These are phyloP conservation scores for Sherardia arvensis DNA, from an alignment of 257 asterid genomes.

Conservation along the genomic window DNA sequence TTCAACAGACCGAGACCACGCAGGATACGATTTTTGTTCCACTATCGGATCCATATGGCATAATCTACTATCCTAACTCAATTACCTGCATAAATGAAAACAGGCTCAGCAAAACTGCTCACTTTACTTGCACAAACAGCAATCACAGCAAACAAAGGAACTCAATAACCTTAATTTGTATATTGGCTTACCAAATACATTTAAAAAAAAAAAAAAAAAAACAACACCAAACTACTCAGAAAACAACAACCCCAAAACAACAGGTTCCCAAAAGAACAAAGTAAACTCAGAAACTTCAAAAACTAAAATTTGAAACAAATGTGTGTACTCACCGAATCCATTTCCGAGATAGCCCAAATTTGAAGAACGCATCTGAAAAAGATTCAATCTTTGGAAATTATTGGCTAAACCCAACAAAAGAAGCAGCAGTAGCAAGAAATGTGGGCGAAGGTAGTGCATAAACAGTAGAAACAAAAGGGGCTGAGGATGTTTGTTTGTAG, in stretches of 20 bases:
- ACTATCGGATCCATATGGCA: constrained; percentile 2
- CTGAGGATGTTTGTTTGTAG: neutral
- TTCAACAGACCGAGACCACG: constrained; percentile 4
- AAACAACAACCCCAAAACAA: too few relatives aligned
- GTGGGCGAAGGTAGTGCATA: neutral
- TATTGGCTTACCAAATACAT: neutral
- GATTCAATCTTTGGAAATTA: neutral
- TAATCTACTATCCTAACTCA: constrained; percentile 10
- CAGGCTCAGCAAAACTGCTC: constrained; percentile 6
- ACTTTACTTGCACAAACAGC: constrained; percentile 21
- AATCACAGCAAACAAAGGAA: neutral
- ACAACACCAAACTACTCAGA: neutral
- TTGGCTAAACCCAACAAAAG: neutral
- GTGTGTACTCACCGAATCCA: neutral
- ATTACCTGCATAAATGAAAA: constrained; percentile 7
- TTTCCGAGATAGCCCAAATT: neutral
- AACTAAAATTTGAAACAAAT: too few relatives aligned
- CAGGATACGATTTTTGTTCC: neutral
- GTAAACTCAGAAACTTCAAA: too few relatives aligned
- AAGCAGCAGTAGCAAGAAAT: neutral
- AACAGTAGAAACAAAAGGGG: neutral
- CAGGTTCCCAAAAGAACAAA: too few relatives aligned
- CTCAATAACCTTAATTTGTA: neutral
- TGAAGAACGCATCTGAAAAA: neutral
- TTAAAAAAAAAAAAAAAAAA: too few relatives aligned